Base-by-base conservation (phyloP, 139 green algal species). In the Chlamydomonas incerta region DNA sequence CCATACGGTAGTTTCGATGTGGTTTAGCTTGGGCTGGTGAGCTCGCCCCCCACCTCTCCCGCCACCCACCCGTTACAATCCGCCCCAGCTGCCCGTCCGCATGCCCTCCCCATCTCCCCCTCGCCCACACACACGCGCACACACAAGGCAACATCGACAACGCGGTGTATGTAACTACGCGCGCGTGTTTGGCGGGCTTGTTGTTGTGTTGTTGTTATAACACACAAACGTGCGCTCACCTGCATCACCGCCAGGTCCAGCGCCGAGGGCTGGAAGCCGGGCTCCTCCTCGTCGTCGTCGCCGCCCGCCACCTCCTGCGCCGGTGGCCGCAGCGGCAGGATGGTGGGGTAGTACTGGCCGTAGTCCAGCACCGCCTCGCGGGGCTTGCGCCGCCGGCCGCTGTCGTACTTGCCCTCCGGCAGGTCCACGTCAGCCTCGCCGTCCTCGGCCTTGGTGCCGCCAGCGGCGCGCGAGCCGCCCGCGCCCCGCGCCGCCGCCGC, bases 321-420 rank as follows among this genome's bases (percentile, higher is more conserved):
- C 0, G 87, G 88, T 24, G 63, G 70, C 35, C 86, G 79, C 58
- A 95, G 46, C 5, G 92, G 92, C 80, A 95, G 85, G n/a, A 86
- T 74, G 37, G 87, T 92, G 28, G 91, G 91, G 81, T 93, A 94
- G 83, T 93, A 92, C 75, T 93, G 87, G 8, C 67, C 5, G 81
- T 94, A 93, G 86, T 91, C 81, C 17, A 92, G 41, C 9, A 70
- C 31, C 2, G 80, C n/a, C 9, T 31, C 23, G 2, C 77, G 77
- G 13, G 65, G 65, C 77, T 84, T 84, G 46, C n/a, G 65, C 41
- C 41, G 41, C 41, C 41, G 41, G 6, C 41, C 41, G 41, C 41
- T 50, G n/a, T 26, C 13, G 3, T 15, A 41, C 47, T 57, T 17
- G 23, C 18, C 31, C 34, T 33, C 82, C 24, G 50, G 29, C 5